Evolutionary conservation across 116 monocot species (phyloP).

Genomic region (Cymodocea nodosa): DNA sequence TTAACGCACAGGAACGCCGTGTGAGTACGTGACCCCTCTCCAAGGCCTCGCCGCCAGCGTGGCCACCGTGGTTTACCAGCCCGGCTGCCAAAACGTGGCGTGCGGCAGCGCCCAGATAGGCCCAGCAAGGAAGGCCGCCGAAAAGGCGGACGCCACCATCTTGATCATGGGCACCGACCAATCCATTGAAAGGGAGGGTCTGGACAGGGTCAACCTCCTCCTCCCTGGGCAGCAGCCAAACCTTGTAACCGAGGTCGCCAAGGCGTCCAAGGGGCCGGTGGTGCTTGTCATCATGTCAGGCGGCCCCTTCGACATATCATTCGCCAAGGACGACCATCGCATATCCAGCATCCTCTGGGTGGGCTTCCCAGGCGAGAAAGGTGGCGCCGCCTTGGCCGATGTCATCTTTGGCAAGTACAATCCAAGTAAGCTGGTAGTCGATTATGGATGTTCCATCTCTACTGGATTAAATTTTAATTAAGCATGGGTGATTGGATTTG

Average conservation of each 20-base stretch:
- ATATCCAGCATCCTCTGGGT: slow-evolving; percentile 81
- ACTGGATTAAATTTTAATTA: too few species aligned
- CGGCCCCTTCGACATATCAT: slow-evolving; percentile 78
- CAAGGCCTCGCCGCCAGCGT: slow-evolving; percentile 55
- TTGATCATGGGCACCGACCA: slow-evolving; percentile 78
- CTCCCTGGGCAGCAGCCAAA: slow-evolving; percentile 71
- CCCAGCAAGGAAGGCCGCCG: slow-evolving; percentile 56
- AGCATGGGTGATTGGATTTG: background rate
- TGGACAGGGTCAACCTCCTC: slow-evolving; percentile 52
- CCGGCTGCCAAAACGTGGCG: slow-evolving; percentile 49
- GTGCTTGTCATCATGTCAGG: slow-evolving; percentile 97
- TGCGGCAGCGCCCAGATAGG: slow-evolving; percentile 62
- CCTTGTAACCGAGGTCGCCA: slow-evolving; percentile 60
- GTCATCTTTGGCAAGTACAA: slow-evolving; percentile 67
- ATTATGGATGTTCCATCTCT: too few species aligned
- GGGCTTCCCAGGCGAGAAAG: slow-evolving; percentile 88
- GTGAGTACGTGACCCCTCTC: slow-evolving; percentile 72
- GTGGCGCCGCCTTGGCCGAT: slow-evolving; percentile 77
- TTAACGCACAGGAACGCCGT: slow-evolving; percentile 63
- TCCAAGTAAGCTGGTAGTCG: slow-evolving; percentile 46
- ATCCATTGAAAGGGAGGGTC: slow-evolving; percentile 63
- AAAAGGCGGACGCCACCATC: slow-evolving; percentile 59
- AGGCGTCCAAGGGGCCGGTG: slow-evolving; percentile 67
- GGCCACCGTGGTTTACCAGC: slow-evolving; percentile 31
- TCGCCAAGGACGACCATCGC: slow-evolving; percentile 42